Evolutionary conservation across 306 rosid genomes (phyloP).

Genomic region (Glycine latifolia): DNA sequence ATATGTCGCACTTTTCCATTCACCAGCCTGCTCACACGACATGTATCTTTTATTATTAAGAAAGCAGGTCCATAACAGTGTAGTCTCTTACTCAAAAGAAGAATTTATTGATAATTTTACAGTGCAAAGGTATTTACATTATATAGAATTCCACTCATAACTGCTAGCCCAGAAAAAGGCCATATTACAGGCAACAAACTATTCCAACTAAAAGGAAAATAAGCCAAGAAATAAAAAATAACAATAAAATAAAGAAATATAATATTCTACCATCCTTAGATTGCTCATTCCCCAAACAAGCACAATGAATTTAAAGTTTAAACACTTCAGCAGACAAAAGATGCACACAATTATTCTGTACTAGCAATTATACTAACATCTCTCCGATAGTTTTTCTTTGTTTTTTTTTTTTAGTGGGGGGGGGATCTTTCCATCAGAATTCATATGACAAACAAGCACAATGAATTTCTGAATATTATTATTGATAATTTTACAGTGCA

Average conservation of each 20-base stretch:
- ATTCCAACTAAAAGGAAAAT: background rate
- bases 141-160: background rate
- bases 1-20: constrained; percentile 40
- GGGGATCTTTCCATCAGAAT: too few relatives aligned
- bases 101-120: background rate
- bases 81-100: background rate
- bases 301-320: background rate
- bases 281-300: constrained; percentile 37
- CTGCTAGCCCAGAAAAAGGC: background rate
- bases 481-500: background rate
- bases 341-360: constrained; percentile 13
- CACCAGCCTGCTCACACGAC: constrained; percentile 6
- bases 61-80: constrained; percentile 4
- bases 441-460: too few relatives aligned
- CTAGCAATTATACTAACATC: too few relatives aligned
- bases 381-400: too few relatives aligned
- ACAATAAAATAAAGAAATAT: background rate
- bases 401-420: too few relatives aligned
- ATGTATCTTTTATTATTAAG: constrained; percentile 33
- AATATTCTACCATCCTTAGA: constrained; percentile 6
- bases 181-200: too few relatives aligned
- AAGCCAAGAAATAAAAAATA: background rate
- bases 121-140: background rate
- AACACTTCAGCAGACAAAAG: constrained; percentile 29
- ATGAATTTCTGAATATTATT: background rate